Conservation (phyloP, 169 alveolate genomes). For the Amoebophrya sp. region DNA sequence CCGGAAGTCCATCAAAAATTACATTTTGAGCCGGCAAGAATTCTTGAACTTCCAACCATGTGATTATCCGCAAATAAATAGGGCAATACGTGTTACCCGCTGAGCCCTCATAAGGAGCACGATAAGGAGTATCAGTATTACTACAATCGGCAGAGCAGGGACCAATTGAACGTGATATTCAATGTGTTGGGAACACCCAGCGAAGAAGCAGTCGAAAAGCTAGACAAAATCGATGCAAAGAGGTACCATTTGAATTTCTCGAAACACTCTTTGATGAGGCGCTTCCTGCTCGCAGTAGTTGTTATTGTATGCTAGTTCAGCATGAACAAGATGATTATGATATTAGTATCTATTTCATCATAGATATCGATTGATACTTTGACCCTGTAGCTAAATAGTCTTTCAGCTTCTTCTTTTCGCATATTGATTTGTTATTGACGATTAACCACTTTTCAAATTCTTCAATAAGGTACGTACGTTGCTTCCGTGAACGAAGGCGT, state of each 20-base stretch:
- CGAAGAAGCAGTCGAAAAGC: constrained; percentile 78
- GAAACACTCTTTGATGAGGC: too few species aligned
- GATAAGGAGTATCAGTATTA: constrained; percentile 40
- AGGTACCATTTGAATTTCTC: neutral
- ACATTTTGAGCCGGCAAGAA: too few species aligned
- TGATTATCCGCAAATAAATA: neutral
- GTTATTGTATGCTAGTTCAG: too few species aligned
- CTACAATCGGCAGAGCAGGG: constrained; percentile 51
- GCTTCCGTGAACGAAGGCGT: neutral
- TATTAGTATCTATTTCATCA: too few species aligned
- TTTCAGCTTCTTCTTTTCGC: too few species aligned
- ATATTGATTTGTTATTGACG: too few species aligned
- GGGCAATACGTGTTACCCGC: constrained; percentile 47
- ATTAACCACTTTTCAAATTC: neutral
- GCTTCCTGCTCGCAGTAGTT: too few species aligned
- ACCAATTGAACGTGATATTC: constrained; percentile 91
- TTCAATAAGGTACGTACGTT: neutral
- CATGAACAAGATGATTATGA: too few species aligned
- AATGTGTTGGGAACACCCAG: constrained; percentile 93
- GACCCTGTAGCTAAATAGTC: too few species aligned
- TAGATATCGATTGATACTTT: too few species aligned
- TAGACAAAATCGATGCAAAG: neutral
- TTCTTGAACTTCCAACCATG: too few species aligned
- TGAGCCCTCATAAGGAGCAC: constrained; percentile 52
- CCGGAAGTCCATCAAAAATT: too few species aligned